Evolutionary conservation across 352 stramenopile species (phyloP).

Genomic region (Globisporangium splendens): DNA sequence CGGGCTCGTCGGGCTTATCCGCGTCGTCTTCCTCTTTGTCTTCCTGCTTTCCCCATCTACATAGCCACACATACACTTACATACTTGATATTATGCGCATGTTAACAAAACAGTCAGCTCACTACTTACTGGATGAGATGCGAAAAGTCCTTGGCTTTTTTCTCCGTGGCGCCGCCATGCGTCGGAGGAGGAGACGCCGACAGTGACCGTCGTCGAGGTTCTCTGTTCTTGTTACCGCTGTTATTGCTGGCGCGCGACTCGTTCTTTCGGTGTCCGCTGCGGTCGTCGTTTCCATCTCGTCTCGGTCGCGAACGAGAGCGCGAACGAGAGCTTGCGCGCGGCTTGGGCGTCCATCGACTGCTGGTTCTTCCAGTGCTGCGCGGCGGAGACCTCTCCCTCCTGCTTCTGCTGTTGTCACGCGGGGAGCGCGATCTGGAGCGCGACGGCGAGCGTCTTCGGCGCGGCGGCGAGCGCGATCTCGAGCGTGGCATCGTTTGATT

Average conservation of each 20-base stretch:
- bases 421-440: not conserved
- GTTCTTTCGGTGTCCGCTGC: constrained; percentile 13
- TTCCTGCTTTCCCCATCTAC: constrained; percentile 74
- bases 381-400: not conserved
- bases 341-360: constrained; percentile 1
- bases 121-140: constrained; percentile 47
- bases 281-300: not conserved
- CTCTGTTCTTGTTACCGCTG: not conserved
- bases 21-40: constrained; percentile 38
- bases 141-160: constrained; percentile 53
- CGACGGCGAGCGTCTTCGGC: too few species aligned
- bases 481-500: too few species aligned
- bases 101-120: not conserved
- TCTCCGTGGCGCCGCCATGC: constrained; percentile 21
- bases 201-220: constrained; percentile 12
- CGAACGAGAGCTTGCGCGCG: constrained; percentile 8
- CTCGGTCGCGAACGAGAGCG: constrained; percentile 7
- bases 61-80: not conserved
- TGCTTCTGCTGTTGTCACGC: not conserved
- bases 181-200: constrained; percentile 23
- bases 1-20: constrained; percentile 30
- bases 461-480: too few species aligned
- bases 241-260: too few species aligned
- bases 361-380: not conserved
- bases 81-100: not conserved